These are phyloP conservation scores for Penicillium brasilianum DNA, from an alignment of 2,329 filamentous ascomycete genomes.

Conservation along the genomic window DNA sequence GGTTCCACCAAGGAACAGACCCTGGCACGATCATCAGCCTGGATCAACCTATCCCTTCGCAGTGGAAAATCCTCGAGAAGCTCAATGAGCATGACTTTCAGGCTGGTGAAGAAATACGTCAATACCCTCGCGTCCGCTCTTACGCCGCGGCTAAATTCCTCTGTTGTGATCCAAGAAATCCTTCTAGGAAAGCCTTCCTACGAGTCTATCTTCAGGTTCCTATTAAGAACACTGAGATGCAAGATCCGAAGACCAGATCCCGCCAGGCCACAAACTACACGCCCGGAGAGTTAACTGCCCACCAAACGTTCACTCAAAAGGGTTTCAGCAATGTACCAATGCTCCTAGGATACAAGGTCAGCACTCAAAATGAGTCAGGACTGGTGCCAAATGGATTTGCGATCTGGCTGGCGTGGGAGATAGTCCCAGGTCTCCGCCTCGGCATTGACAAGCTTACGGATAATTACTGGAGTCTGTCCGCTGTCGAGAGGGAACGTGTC, in stretches of 20 bases:
- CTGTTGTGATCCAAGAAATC: constrained; percentile 10
- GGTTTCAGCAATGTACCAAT: constrained; percentile 16
- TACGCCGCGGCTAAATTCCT: constrained; percentile 10
- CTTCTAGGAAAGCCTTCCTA: constrained; percentile 16
- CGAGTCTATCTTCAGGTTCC: constrained; percentile 24
- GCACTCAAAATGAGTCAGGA: constrained; percentile 3
- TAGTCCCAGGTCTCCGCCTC: constrained; percentile 8
- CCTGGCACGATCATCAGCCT: constrained; percentile 22
- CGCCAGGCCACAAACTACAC: constrained; percentile 19
- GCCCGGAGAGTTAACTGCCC: constrained; percentile 15
- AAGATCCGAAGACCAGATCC: constrained; percentile 19
- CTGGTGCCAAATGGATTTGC: constrained; percentile 4
- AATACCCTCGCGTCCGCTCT: constrained; percentile 13
- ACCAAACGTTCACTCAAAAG: constrained; percentile 11
- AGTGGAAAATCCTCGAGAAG: constrained; percentile 25
- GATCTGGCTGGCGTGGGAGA: constrained; percentile 8
- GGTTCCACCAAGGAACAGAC: constrained; percentile 15
- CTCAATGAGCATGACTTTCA: constrained; percentile 22
- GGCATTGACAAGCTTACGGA: constrained; percentile 12
- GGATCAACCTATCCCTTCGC: constrained; percentile 22
- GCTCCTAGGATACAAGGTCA: constrained; percentile 11
- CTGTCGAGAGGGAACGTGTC: constrained; percentile 16
- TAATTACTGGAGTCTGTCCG: constrained; percentile 13
- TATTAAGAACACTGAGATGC: constrained; percentile 15
- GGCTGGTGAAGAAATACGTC: constrained; percentile 13